Evolutionary conservation across 352 stramenopile species (phyloP).

Genomic region (Phytophthora sansomeana): DNA sequence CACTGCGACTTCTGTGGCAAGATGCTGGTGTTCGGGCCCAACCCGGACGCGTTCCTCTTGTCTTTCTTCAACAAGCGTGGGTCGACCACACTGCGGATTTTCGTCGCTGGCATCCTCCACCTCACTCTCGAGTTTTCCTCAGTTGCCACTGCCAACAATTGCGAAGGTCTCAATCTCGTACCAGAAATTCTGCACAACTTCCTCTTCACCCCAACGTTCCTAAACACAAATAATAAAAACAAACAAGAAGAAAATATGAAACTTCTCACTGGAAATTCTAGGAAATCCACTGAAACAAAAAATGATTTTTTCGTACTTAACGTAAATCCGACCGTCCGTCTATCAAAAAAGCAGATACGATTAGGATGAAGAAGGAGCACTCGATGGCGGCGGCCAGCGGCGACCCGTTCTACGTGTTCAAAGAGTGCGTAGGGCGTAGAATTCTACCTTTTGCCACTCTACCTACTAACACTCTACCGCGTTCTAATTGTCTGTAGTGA

Average conservation of each 20-base stretch:
- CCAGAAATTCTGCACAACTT: too few relatives aligned
- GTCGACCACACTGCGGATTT: too few relatives aligned
- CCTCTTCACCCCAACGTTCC: too few relatives aligned
- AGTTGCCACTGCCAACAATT: too few relatives aligned
- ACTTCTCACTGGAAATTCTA: constrained; percentile 1
- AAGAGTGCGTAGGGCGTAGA: constrained; percentile 61
- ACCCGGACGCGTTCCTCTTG: too few relatives aligned
- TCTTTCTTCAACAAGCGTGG: too few relatives aligned
- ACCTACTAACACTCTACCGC: constrained; percentile 3
- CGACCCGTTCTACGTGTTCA: constrained; percentile 88
- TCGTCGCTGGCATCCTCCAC: neutral
- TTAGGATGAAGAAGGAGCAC: constrained; percentile 37
- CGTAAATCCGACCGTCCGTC: neutral
- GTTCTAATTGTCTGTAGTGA: constrained; percentile 47
- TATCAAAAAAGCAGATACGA: constrained; percentile 26
- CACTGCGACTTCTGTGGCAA: constrained; percentile 13
- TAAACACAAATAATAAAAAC: too few relatives aligned
- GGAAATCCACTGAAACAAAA: neutral
- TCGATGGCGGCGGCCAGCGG: constrained; percentile 53
- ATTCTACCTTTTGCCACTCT: neutral
- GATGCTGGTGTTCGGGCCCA: too few relatives aligned
- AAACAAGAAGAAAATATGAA: too few relatives aligned
- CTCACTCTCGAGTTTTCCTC: neutral
- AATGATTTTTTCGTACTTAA: constrained; percentile 30
- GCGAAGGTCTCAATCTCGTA: too few relatives aligned